These are phyloP conservation scores for Blastobotrys apis DNA, from an alignment of 1,139 yeast species.

Conservation along the genomic window DNA sequence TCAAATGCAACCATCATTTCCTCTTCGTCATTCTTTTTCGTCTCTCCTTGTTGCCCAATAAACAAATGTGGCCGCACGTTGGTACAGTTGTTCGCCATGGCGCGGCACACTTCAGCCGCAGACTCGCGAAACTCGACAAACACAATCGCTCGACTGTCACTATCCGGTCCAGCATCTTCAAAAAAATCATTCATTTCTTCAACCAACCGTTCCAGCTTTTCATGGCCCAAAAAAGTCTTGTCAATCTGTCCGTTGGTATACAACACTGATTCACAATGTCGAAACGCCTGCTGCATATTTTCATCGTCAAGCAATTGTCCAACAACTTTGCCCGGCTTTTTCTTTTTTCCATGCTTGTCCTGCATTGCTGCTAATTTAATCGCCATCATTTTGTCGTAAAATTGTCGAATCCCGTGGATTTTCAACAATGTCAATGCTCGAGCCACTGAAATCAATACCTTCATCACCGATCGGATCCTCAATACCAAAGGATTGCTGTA, in stretches of 20 bases:
- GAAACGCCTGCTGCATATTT: conserved; percentile 44
- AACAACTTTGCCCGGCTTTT: conserved; percentile 28
- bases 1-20: conserved; percentile 12
- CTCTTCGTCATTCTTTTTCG: conserved; percentile 8
- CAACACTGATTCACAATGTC: conserved; percentile 44
- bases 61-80: conserved; percentile 73
- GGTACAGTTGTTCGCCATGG: conserved; percentile 47
- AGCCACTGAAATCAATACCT: conserved; percentile 68
- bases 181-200: conserved; percentile 53
- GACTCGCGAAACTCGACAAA: conserved; percentile 88
- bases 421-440: conserved; percentile 50
- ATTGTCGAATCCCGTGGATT: conserved; percentile 78
- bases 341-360: conserved; percentile 19
- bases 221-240: conserved; percentile 56
- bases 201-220: conserved; percentile 61
- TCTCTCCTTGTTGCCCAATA: conserved; percentile 63
- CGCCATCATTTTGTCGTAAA: conserved; percentile 47
- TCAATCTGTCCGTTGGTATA: conserved; percentile 33
- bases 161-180: background rate
- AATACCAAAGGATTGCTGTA: conserved; percentile 24
- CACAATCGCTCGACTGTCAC: conserved; percentile 66
- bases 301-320: conserved; percentile 48
- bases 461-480: conserved; percentile 35
- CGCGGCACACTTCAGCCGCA: conserved; percentile 77
- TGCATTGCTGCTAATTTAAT: conserved; percentile 17